phyloP scores from a whole-genome alignment of 108 stramenopile genomes.

The Pseudonitzschia multistriata region DNA sequence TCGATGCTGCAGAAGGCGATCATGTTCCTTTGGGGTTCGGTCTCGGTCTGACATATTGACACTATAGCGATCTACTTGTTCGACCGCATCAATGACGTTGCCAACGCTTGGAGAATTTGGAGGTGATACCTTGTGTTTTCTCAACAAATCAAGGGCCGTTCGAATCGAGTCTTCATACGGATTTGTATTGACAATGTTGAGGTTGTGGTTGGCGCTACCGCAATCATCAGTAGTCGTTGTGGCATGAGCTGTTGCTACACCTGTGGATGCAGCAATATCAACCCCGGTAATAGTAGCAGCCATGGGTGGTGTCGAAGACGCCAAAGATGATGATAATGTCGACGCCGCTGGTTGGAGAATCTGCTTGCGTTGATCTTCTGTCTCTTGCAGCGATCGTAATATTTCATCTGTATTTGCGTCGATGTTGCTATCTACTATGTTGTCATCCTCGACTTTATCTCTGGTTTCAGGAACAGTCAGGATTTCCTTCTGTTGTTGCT shows the following conservation, averaged over 20 bases:
- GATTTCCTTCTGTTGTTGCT: no score
- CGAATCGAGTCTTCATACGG: slow-evolving; percentile 55
- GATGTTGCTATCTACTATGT: not conserved
- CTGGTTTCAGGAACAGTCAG: no score
- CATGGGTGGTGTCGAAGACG: not conserved
- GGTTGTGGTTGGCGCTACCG: not conserved
- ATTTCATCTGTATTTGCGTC: slow-evolving; percentile 31
- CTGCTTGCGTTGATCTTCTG: slow-evolving; percentile 36
- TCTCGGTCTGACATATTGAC: not conserved
- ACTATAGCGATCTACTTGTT: not conserved
- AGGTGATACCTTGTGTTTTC: slow-evolving; percentile 32
- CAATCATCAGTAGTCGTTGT: not conserved
- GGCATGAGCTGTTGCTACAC: not conserved
- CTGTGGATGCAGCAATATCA: slow-evolving; percentile 2
- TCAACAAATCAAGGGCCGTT: slow-evolving; percentile 44
- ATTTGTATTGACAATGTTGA: slow-evolving; percentile 18
- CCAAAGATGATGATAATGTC: not conserved
- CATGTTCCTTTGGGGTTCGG: slow-evolving; percentile 24
- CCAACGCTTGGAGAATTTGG: not conserved
- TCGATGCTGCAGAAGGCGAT: slow-evolving; percentile 32
- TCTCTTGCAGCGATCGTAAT: slow-evolving; percentile 39
- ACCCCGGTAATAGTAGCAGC: not conserved
- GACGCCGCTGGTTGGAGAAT: slow-evolving; percentile 11
- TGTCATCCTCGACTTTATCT: no score
- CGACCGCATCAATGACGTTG: not conserved